Evolutionary conservation across 495 filamentous ascomycete genomes (phyloP), one percentile per base, ranked within the genome.

Genomic region (Hapsidospora chrysogenum): DNA sequence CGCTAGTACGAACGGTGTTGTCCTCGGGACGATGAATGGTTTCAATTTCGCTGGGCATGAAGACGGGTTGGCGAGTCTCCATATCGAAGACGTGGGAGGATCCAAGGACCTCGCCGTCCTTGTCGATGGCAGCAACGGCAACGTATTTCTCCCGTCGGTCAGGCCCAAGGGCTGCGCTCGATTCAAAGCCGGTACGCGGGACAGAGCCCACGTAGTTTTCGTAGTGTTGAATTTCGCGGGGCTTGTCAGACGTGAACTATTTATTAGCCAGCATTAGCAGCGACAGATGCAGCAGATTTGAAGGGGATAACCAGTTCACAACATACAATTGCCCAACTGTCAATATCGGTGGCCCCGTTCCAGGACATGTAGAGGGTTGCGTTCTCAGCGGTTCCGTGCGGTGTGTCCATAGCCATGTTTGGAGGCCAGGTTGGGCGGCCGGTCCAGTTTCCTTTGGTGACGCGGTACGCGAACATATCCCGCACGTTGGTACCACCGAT

Each of bases 271-370:
- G 14, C 9, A 27, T 19, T n/a, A 17, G 6, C 14, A 3, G 23
- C 1, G 9, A 31, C 21, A 10, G 13, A 15, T 15, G 20, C 14
- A 17, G 25, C 2, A 35, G 16, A 1, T 30, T 18, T 2, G 19
- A 38, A 32, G 25, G 18, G 7, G 5, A 14, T 31, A 6, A 18
- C 34, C 23, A 35, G 16, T 7, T 3, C 23, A 21, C 6, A 3
- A 35, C 39, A 41, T 37, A 45, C 45, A 10, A 53, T 22, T 9
- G 38, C 33, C 50, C 50, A 53, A 6, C 16, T 27, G 4, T 20
- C 31, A 9, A 51, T 36, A 29, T 46, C 47, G 2, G 50, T 53
- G 9, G 43, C 50, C 1, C 50, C 50, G 22, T 53, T 53, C 50
- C 50, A 53, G 27, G 41, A 46, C 1, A 51, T 37, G 34, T 48